phyloP scores from a whole-genome alignment of 768 basidiomycete genomes.

The Porpolomopsis calyptriformis region DNA sequence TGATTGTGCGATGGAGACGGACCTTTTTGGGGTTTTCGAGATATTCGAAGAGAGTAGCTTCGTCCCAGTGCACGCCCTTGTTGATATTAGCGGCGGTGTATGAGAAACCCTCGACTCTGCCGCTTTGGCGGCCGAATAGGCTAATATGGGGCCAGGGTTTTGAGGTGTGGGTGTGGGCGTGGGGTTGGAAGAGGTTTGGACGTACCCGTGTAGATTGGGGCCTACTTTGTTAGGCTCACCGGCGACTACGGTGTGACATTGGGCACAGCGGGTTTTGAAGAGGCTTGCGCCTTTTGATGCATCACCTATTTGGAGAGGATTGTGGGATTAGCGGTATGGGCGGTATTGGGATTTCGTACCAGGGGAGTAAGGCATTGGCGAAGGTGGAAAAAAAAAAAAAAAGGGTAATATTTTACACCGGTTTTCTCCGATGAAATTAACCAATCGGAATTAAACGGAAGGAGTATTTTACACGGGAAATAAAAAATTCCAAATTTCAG shows the following conservation, averaged over 20 bases:
- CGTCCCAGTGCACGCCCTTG: constrained; percentile 84
- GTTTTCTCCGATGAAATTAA: too few species aligned
- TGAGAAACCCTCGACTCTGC: constrained; percentile 74
- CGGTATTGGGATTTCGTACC: neutral
- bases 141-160: neutral
- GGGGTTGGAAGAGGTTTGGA: constrained; percentile 2
- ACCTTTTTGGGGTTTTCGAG: constrained; percentile 98
- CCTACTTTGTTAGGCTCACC: constrained; percentile 84
- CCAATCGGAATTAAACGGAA: too few species aligned
- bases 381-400: too few species aligned
- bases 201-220: constrained; percentile 89
- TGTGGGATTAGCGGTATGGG: neutral
- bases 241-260: constrained; percentile 82
- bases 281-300: constrained; percentile 81
- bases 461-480: too few species aligned
- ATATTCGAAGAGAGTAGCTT: constrained; percentile 89
- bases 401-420: too few species aligned
- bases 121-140: constrained; percentile 77
- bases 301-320: constrained; percentile 47
- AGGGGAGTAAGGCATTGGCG: constrained; percentile 7
- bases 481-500: too few species aligned
- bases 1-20: neutral
- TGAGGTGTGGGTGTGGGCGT: neutral
- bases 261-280: constrained; percentile 93
- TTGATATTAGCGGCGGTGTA: constrained; percentile 94